Base-by-base conservation (phyloP, 139 green algal species). In the Desmodesmus armatus region DNA sequence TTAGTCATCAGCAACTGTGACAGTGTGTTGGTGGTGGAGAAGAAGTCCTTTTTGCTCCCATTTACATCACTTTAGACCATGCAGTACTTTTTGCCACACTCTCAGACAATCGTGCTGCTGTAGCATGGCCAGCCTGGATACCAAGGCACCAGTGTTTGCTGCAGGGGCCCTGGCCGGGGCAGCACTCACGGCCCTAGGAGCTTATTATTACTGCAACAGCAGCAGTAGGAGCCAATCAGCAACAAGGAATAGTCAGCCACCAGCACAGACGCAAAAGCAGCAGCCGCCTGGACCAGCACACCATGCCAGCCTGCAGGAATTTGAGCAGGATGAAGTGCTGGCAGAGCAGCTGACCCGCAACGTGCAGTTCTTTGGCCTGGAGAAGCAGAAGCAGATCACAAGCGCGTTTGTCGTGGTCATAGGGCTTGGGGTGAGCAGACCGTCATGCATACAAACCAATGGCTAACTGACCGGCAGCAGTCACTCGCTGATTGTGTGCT, bases 261-360 rank as follows among this genome's bases (percentile, higher is more conserved):
- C 5, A 5, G 2, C 73, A 80, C 44, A 27, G 25, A 3, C 2
- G 3, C 47, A 31, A 25, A 11, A 49, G 21, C 79, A 39, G 44
- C 79, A 78, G 67, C 80, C 39, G 37, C 41, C 72, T 58, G 43
- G 55, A 58, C 71, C 82, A 62, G 35, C 39, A 33, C 15, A 33
- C 51, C 47, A 29, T 47, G 75, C 81, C 49, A 83, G 63, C 37
- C 35, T 90, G 35, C 53, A 39, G 17, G 33, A 83, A 9, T 92
- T 91, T 63, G 66, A 92, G 17, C 25, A 91, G 0, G 96, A 98
- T 40, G 95, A 97, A 11, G 81, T 98, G 3, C 55, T 98, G 9
- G 78, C 35, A 21, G 96, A 98, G 89, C 96, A 98, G 67, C 87
- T 98, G 40, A 98, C 96, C 0, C 84, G 96, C 9, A 99, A 99